phyloP scores from a whole-genome alignment of 78 protist species.

The Isochrysis galbana region DNA sequence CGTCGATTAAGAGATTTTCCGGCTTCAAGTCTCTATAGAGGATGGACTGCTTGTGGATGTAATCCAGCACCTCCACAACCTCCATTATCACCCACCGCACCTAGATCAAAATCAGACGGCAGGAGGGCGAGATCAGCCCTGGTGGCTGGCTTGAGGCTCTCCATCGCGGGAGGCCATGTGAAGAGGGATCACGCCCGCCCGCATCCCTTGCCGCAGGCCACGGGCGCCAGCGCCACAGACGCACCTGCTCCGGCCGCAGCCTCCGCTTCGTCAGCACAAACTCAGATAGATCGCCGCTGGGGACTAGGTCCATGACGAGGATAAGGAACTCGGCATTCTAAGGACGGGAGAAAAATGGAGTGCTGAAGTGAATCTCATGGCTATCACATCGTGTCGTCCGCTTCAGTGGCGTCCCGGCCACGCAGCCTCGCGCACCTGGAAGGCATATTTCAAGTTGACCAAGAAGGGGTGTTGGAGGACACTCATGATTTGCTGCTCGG shows the following conservation, averaged over 20 bases:
- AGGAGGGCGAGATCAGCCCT: too few species aligned
- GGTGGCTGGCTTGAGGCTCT: too few species aligned
- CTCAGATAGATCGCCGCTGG: background rate
- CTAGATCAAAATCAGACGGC: too few species aligned
- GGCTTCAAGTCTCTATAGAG: conserved; percentile 28
- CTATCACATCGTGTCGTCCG: too few species aligned
- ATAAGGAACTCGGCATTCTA: conserved; percentile 14
- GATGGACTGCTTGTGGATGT: background rate
- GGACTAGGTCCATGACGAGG: conserved; percentile 26
- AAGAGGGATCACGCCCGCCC: too few species aligned
- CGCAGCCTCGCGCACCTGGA: background rate
- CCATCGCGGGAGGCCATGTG: too few species aligned
- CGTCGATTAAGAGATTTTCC: conserved; percentile 16
- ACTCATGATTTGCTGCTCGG: background rate
- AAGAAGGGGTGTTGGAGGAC: conserved; percentile 10
- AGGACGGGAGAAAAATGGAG: too few species aligned
- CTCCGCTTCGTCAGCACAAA: conserved; percentile 2
- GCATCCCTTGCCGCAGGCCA: too few species aligned
- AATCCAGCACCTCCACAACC: background rate
- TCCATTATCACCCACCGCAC: background rate
- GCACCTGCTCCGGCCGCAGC: background rate
- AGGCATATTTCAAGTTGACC: conserved; percentile 21
- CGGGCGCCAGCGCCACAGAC: too few species aligned
- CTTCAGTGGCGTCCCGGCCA: too few species aligned
- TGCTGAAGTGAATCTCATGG: too few species aligned